A percentile compares a stretch with the other conserved stretches of the same genome.
Evolutionary conservation across 1,284 basidiomycete genomes (phyloP).

Genomic region (Puccinia triticina): DNA sequence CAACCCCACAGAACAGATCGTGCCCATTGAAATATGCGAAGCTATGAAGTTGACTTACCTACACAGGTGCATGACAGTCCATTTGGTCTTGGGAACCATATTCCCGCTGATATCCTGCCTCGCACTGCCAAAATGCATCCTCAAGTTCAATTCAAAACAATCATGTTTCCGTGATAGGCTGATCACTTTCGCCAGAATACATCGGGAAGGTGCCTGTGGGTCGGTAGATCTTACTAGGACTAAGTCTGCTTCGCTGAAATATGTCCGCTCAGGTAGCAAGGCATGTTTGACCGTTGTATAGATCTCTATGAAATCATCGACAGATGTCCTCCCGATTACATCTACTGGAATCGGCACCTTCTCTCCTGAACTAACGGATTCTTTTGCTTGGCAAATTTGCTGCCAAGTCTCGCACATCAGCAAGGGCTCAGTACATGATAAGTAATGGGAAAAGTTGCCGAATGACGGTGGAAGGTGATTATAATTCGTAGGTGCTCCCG

Average conservation of each 20-base stretch:
- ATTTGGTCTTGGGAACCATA: constrained; percentile 68
- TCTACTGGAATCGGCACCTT: constrained; percentile 65
- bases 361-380: constrained; percentile 67
- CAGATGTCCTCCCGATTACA: constrained; percentile 69
- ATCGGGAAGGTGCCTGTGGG: constrained; percentile 28
- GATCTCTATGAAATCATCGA: constrained; percentile 74
- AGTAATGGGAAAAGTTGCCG: constrained; percentile 71
- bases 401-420: constrained; percentile 89
- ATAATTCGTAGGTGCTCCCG: constrained; percentile 65
- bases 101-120: constrained; percentile 58
- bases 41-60: constrained; percentile 65
- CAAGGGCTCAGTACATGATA: constrained; percentile 79
- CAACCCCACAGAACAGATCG: constrained; percentile 3
- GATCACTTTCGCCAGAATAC: constrained; percentile 74
- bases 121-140: constrained; percentile 62
- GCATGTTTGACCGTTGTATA: constrained; percentile 66
- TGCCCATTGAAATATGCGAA: neutral
- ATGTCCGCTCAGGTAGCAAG: constrained; percentile 45
- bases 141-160: constrained; percentile 63
- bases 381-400: constrained; percentile 74
- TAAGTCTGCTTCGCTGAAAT: constrained; percentile 52
- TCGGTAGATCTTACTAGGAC: constrained; percentile 43
- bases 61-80: constrained; percentile 78
- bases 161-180: constrained; percentile 67
- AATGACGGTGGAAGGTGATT: constrained; percentile 71